phyloP scores from a whole-genome alignment of 495 filamentous ascomycete species.

The Saxophila tyrrhenica region DNA sequence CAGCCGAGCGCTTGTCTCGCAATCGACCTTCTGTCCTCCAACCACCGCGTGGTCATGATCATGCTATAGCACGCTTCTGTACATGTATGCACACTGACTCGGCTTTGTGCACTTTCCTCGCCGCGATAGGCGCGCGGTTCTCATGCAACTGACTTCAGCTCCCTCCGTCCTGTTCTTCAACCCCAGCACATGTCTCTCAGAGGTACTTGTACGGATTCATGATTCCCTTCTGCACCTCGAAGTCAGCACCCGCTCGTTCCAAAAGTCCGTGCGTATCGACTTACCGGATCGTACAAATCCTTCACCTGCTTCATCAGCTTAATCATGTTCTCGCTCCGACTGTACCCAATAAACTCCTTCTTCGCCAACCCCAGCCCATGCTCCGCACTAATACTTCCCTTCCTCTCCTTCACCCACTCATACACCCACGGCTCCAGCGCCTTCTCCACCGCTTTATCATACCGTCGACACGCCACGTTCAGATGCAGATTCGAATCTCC shows the following conservation, averaged over 20 bases:
- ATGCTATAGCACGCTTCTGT: too few relatives aligned
- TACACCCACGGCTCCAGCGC: slow-evolving; percentile 89
- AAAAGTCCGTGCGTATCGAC: slow-evolving; percentile 5
- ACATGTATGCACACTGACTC: too few relatives aligned
- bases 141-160: too few relatives aligned
- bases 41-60: neutral
- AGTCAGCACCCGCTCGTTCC: neutral
- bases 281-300: slow-evolving; percentile 66
- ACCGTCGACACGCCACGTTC: slow-evolving; percentile 70
- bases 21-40: neutral
- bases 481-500: slow-evolving; percentile 91
- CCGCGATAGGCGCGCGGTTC: too few relatives aligned
- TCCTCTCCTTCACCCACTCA: slow-evolving; percentile 80
- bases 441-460: slow-evolving; percentile 81
- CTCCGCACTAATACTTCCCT: slow-evolving; percentile 90
- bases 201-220: slow-evolving; percentile 94
- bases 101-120: too few relatives aligned
- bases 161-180: too few relatives aligned
- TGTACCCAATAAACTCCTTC: slow-evolving; percentile 89
- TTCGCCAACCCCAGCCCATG: slow-evolving; percentile 91
- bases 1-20: neutral
- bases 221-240: slow-evolving; percentile 58
- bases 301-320: slow-evolving; percentile 91
- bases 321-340: slow-evolving; percentile 73
- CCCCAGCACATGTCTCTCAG: too few relatives aligned